phyloP scores from a whole-genome alignment of 345 rosid species.

The Corchorus capsularis region DNA sequence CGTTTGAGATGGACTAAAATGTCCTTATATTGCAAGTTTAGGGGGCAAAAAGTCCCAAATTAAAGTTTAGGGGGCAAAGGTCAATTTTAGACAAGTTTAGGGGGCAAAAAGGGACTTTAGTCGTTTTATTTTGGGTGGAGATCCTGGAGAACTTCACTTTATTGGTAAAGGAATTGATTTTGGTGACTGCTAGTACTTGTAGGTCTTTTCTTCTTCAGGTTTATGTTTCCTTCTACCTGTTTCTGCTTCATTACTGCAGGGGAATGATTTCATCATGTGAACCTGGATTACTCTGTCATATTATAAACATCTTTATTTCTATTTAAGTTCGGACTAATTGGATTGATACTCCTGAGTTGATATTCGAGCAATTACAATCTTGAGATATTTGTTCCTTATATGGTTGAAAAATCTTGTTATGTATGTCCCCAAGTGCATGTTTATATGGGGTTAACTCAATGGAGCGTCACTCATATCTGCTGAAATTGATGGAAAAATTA shows the following conservation, averaged over 20 bases:
- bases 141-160: conserved; percentile 95
- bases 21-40: too few species aligned
- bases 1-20: too few species aligned
- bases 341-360: not conserved
- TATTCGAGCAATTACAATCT: not conserved
- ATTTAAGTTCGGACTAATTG: not conserved
- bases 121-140: conserved; percentile 91
- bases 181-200: conserved; percentile 89
- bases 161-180: conserved; percentile 94
- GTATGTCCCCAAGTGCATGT: not conserved
- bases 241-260: not conserved
- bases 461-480: not conserved
- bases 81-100: too few species aligned
- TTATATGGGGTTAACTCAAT: not conserved
- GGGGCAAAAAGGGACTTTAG: too few species aligned
- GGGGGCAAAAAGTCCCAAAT: too few species aligned
- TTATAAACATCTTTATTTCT: not conserved
- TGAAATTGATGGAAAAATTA: not conserved
- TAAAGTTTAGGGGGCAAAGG: too few species aligned
- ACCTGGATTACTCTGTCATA: not conserved
- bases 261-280: not conserved
- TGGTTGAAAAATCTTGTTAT: conserved; percentile 11
- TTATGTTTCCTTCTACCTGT: conserved; percentile 20
- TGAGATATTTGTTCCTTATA: not conserved
- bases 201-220: conserved; percentile 92